phyloP scores from a whole-genome alignment of 805 yeast genomes.

The Sugiyamaella qingdaonensis region DNA sequence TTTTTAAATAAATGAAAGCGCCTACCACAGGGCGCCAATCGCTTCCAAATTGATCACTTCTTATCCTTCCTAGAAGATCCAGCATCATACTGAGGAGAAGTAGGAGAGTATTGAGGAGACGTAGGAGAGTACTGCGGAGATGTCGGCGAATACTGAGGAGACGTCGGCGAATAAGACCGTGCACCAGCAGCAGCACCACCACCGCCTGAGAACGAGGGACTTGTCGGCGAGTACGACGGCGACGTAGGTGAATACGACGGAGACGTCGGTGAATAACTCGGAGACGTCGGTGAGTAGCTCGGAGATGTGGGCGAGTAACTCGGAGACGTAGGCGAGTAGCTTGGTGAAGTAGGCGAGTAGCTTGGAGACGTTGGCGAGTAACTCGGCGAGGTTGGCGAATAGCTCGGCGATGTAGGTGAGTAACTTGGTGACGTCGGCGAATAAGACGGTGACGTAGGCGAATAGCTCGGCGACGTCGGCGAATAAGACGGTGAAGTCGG shows the following conservation, averaged over 20 bases:
- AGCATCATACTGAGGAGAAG: slow-evolving; percentile 51
- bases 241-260: slow-evolving; percentile 69
- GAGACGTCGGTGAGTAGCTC: slow-evolving; percentile 62
- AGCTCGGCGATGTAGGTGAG: slow-evolving; percentile 67
- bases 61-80: neutral
- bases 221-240: slow-evolving; percentile 46
- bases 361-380: slow-evolving; percentile 60
- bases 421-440: slow-evolving; percentile 67
- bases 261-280: slow-evolving; percentile 62
- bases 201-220: neutral
- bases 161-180: slow-evolving; percentile 49
- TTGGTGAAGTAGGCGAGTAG: slow-evolving; percentile 73
- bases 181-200: neutral
- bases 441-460: slow-evolving; percentile 71
- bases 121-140: slow-evolving; percentile 55
- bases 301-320: slow-evolving; percentile 72
- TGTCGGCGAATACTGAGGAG: slow-evolving; percentile 27
- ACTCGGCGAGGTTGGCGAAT: slow-evolving; percentile 73
- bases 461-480: slow-evolving; percentile 59
- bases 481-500: slow-evolving; percentile 71
- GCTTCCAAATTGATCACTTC: neutral
- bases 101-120: slow-evolving; percentile 70
- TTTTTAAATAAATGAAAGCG: neutral
- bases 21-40: neutral
- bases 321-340: slow-evolving; percentile 62